These are phyloP conservation scores for Pontederia crassipes DNA, from an alignment of 176 grass and related monocot genomes.

Conservation along the genomic window DNA sequence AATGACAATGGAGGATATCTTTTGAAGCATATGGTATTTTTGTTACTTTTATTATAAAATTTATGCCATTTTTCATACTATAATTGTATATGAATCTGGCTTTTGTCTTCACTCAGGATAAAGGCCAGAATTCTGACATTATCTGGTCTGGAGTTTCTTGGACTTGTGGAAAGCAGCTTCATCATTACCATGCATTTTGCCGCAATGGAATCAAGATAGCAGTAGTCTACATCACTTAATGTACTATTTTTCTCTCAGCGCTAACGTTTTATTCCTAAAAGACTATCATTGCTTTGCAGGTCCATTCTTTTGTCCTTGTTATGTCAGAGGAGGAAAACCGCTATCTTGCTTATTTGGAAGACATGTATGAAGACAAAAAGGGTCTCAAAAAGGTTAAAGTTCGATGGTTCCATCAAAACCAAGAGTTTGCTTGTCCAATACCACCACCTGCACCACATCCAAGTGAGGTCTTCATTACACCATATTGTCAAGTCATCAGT, in stretches of 20 bases:
- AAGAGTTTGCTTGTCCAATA: constrained; percentile 85
- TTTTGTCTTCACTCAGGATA: constrained; percentile 35
- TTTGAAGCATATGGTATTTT: constrained; percentile 41
- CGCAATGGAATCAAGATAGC: constrained; percentile 71
- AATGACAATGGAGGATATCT: constrained; percentile 28
- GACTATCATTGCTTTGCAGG: constrained; percentile 32
- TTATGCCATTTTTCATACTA: background rate
- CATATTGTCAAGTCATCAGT: constrained; percentile 98
- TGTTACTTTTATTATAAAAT: constrained; percentile 12
- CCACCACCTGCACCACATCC: constrained; percentile 90
- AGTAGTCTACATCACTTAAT: constrained; percentile 23
- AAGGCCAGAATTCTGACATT: constrained; percentile 56
- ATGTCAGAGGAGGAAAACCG: constrained; percentile 85
- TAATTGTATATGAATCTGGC: background rate
- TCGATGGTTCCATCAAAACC: constrained; percentile 96
- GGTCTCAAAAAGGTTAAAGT: constrained; percentile 98
- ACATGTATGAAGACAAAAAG: constrained; percentile 99
- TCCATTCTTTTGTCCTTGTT: constrained; percentile 76
- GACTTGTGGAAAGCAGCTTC: constrained; percentile 85
- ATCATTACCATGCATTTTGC: constrained; percentile 75
- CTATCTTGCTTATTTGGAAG: constrained; percentile 97
- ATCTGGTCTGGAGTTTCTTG: constrained; percentile 87
- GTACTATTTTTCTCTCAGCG: background rate
- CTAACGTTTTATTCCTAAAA: constrained; percentile 1
- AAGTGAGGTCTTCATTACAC: constrained; percentile 95